A percentile compares a stretch with the other conserved stretches of the same genome.
Evolutionary conservation across 1,139 yeast genomes (phyloP).

Genomic region (Kurtzmaniella quercitrusa): DNA sequence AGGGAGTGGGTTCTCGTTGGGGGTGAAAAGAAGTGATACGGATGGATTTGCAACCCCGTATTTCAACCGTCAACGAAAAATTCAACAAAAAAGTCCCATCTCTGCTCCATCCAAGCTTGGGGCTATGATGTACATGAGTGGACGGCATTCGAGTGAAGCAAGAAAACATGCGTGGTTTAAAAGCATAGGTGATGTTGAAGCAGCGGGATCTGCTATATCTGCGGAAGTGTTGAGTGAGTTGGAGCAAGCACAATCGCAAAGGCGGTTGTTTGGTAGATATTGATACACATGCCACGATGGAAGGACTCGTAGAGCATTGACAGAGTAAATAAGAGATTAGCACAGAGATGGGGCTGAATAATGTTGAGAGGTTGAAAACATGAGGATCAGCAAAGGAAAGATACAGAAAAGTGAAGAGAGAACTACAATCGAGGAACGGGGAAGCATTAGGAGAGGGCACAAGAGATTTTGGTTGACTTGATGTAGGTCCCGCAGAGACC

Average conservation of each 20-base stretch:
- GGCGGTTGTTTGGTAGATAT: not conserved
- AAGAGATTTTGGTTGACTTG: too few species aligned
- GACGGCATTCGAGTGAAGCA: not conserved
- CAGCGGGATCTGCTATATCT: conserved; percentile 1
- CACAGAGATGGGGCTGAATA: too few species aligned
- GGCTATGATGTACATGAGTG: not conserved
- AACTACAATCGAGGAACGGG: too few species aligned
- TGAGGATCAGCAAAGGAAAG: too few species aligned
- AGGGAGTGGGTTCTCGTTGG: not conserved
- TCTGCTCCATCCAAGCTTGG: not conserved
- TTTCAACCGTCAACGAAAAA: not conserved
- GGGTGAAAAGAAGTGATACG: not conserved
- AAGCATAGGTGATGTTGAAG: not conserved
- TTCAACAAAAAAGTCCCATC: conserved; percentile 1
- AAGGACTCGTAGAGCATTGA: too few species aligned
- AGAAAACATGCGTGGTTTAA: not conserved
- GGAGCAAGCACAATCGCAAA: not conserved
- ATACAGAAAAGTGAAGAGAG: too few species aligned
- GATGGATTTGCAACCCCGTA: not conserved
- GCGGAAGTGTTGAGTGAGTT: not conserved
- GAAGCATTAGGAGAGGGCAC: too few species aligned
- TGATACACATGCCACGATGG: too few species aligned
- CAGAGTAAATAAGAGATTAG: too few species aligned
- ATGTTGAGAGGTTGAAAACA: too few species aligned
- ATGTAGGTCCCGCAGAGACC: too few species aligned